phyloP scores from a whole-genome alignment of 169 alveolate genomes.

The Plasmodium gallinaceum region DNA sequence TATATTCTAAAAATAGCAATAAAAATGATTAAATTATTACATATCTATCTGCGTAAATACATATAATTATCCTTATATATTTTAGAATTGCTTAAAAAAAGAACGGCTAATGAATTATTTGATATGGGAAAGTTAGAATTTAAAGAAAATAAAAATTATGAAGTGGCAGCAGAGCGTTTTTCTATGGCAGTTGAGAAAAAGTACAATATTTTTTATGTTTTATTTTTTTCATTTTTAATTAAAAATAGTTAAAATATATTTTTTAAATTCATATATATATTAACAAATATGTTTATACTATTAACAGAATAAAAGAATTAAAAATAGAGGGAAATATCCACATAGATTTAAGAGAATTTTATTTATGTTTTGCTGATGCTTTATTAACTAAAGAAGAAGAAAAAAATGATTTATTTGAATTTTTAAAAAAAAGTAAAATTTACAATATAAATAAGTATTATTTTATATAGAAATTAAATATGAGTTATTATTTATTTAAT shows the following conservation, averaged over 20 bases:
- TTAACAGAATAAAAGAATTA: conserved; percentile 47
- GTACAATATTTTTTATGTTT: conserved; percentile 10
- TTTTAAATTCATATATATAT: not conserved
- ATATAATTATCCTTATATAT: not conserved
- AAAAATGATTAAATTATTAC: not conserved
- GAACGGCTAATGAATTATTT: conserved; percentile 66
- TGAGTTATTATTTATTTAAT: not conserved
- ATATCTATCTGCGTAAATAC: not conserved
- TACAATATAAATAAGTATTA: not conserved
- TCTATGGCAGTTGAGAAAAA: conserved; percentile 75
- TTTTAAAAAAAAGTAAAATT: conserved; percentile 57
- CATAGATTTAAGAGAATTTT: conserved; percentile 54
- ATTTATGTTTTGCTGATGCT: conserved; percentile 62
- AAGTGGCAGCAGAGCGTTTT: conserved; percentile 64
- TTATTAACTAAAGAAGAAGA: conserved; percentile 63
- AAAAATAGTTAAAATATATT: not conserved
- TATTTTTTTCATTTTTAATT: not conserved
- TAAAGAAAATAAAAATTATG: conserved; percentile 66
- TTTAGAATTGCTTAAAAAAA: conserved; percentile 58
- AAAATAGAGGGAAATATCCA: conserved; percentile 46
- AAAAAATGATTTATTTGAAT: conserved; percentile 57
- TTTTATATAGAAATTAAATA: not conserved
- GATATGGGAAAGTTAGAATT: conserved; percentile 75
- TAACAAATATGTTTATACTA: not conserved
- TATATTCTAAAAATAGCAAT: too few relatives aligned